Conservation (phyloP, 2,329 filamentous ascomycete genomes). For the Xylaria sp. region DNA sequence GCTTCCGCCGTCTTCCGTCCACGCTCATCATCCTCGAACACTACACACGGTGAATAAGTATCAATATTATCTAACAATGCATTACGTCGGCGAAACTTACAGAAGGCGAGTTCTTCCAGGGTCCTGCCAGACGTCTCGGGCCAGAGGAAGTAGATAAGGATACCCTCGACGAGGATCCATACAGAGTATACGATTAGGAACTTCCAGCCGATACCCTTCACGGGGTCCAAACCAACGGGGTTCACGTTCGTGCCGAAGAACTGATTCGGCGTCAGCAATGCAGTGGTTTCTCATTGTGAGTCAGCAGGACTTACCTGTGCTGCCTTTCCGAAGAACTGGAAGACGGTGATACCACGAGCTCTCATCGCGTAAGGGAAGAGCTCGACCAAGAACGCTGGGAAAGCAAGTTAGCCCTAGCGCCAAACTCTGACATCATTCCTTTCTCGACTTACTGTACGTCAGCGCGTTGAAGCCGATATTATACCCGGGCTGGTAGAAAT, state of each 20-base stretch:
- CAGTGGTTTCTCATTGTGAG: neutral
- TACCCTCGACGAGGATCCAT: slow-evolving; percentile 46
- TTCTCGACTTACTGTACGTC: slow-evolving; percentile 60
- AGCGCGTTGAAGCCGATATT: slow-evolving; percentile 71
- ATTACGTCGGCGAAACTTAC: slow-evolving; percentile 36
- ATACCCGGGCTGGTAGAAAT: slow-evolving; percentile 65
- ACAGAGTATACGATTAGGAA: slow-evolving; percentile 47
- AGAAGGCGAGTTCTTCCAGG: slow-evolving; percentile 68
- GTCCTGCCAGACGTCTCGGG: slow-evolving; percentile 81
- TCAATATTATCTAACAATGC: neutral
- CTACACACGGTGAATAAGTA: slow-evolving; percentile 38
- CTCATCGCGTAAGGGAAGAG: slow-evolving; percentile 65
- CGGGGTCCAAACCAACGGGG: slow-evolving; percentile 50
- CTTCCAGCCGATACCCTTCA: slow-evolving; percentile 47
- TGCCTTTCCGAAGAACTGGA: slow-evolving; percentile 49
- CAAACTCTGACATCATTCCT: neutral
- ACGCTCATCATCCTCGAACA: slow-evolving; percentile 47
- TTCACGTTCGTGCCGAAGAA: slow-evolving; percentile 57
- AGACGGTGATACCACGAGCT: slow-evolving; percentile 62
- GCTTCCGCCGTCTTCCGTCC: slow-evolving; percentile 44
- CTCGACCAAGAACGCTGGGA: slow-evolving; percentile 60
- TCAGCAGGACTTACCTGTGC: slow-evolving; percentile 42
- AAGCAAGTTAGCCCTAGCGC: neutral
- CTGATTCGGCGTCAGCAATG: slow-evolving; percentile 41
- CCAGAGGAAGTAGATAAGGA: slow-evolving; percentile 78